phyloP scores from a whole-genome alignment of 768 basidiomycete genomes.

The Boletus subcaerulescens region DNA sequence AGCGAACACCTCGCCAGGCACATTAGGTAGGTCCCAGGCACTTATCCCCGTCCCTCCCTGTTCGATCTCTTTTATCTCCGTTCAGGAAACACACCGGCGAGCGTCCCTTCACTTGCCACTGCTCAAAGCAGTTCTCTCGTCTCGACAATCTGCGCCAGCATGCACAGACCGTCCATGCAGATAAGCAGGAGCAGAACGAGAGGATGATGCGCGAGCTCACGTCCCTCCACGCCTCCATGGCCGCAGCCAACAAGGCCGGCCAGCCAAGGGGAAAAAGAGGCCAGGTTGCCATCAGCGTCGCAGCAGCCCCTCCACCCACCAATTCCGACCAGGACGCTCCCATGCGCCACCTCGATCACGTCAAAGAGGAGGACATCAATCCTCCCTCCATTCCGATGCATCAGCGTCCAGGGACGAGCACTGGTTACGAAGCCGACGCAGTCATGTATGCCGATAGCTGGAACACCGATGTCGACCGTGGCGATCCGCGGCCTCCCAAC shows the following conservation, averaged over 20 bases:
- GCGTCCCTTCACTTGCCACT: conserved; percentile 94
- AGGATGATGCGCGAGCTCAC: conserved; percentile 90
- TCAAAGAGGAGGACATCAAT: conserved; percentile 44
- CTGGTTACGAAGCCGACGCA: conserved; percentile 60
- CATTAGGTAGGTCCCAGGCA: conserved; percentile 66
- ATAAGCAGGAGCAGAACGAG: conserved; percentile 86
- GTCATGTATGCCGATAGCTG: conserved; percentile 34
- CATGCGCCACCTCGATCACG: conserved; percentile 24
- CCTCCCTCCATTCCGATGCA: conserved; percentile 32
- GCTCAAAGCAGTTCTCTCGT: conserved; percentile 91
- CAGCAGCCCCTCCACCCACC: neutral
- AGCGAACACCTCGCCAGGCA: conserved; percentile 96
- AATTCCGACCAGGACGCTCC: conserved; percentile 14
- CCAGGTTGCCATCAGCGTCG: conserved; percentile 21
- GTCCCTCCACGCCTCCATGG: conserved; percentile 78
- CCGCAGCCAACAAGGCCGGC: conserved; percentile 45
- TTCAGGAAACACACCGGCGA: conserved; percentile 96
- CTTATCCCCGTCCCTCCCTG: conserved; percentile 11
- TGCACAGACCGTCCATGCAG: conserved; percentile 95
- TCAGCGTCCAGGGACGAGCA: conserved; percentile 68
- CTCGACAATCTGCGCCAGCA: conserved; percentile 97
- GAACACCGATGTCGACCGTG: conserved; percentile 37
- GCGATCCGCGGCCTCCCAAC: conserved; percentile 37
- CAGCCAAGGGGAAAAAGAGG: conserved; percentile 38
- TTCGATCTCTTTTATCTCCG: conserved; percentile 25